A percentile compares a stretch with the other conserved stretches of the same genome.
These are phyloP conservation scores for Yamadazyma sp. DNA, from an alignment of 1,139 yeast genomes.

Conservation along the genomic window DNA sequence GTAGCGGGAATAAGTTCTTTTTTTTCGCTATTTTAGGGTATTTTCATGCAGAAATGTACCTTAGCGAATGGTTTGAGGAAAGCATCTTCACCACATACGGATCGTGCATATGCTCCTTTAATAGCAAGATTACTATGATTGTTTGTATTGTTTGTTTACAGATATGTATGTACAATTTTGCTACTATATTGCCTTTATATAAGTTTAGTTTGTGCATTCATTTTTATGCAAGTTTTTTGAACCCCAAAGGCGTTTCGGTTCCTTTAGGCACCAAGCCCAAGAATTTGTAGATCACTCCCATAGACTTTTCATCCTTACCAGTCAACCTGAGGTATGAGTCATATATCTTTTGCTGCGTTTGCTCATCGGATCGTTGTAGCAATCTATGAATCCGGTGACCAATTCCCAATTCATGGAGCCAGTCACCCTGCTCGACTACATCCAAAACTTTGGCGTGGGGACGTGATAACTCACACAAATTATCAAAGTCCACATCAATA, in stretches of 20 bases:
- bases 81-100: no score
- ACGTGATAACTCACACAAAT: conserved; percentile 35
- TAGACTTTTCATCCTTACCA: conserved; percentile 57
- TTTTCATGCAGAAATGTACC: no score
- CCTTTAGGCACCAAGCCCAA: conserved; percentile 59
- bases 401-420: conserved; percentile 75
- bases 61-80: no score
- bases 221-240: conserved; percentile 15
- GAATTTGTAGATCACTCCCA: conserved; percentile 81
- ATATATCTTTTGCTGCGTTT: conserved; percentile 47
- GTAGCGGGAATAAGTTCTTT: no score
- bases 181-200: neutral
- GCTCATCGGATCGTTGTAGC: conserved; percentile 28
- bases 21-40: no score
- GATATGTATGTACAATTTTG: neutral
- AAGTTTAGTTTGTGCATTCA: no score
- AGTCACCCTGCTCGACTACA: conserved; percentile 77
- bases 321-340: conserved; percentile 65
- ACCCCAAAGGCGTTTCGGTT: conserved; percentile 37
- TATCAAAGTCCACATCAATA: conserved; percentile 78
- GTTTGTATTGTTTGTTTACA: no score
- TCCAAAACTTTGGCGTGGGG: conserved; percentile 40
- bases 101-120: no score
- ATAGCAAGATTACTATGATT: no score
- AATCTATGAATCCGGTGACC: conserved; percentile 67